Evolutionary conservation across 129 eudicot genomes (phyloP), one percentile per base, ranked within the genome.

Genomic region (Flaveria robusta): DNA sequence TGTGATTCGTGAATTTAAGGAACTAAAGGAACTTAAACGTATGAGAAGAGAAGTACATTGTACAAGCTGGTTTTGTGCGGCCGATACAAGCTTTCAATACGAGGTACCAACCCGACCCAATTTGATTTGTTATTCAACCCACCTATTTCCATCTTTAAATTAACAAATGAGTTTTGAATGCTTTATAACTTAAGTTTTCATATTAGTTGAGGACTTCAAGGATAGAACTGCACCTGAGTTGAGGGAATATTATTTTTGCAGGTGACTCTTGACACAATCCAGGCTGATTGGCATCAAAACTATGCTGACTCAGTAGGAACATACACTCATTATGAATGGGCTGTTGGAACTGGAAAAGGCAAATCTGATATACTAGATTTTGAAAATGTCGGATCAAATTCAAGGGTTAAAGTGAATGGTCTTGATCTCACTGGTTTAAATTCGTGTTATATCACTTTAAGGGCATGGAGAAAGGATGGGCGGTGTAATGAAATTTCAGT

Each of bases 1-100:
- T 76, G 99, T 95, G 39, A 91, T 95, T 56, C 96, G 96, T 70
- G 99, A 95, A 81, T 95, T 95, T 71, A 95, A 91, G 86, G 99
- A 95, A 85, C 81, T 95, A 56, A 95, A 91, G 77, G 97, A 95
- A 78, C 84, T 89, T 75, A 95, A 91, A 80, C 92, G 99, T 26
- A 86, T 85, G 88, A 83, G 87, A 20, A 89, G 82, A 80, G 96
- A 85, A 79, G 82, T 90, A 56, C 89, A 87, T 34, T 95, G 99
- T 83, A 95, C 96, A 23, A 89, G 77, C 73, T 91, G 94, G 96
- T 95, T 91, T 81, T 95, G 99, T 80, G 96, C 73, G 43, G 96
- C 97, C 54, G 99, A 95, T 85, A 81, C 94, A 72, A 81, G 90
- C 73, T 89, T 95, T 85, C 94, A 91, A 34, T 95, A 89, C 77